Base-by-base conservation (phyloP, 306 rosid species). In the Myrica gale region DNA sequence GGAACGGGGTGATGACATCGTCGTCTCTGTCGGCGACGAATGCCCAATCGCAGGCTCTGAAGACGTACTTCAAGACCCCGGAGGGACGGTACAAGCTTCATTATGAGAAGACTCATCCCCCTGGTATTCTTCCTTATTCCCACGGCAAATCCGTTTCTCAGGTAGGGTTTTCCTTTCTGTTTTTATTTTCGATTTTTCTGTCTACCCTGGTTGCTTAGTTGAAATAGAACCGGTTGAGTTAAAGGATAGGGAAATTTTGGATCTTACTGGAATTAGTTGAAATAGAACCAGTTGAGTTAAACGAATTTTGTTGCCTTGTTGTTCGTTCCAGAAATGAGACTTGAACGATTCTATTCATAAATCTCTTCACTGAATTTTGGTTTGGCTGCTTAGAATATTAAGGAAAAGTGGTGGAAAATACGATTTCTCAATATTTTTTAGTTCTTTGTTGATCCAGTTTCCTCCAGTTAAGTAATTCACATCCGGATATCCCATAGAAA, bases 41-140 rank as follows among this genome's bases (percentile, higher is more conserved):
- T 42, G 73, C 91, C 1, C 99, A 89, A 81, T 78, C 93, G 6
- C 91, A 90, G 15, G 97, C 93, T 2, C 86, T 96, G 42, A 96
- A 96, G 75, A 90, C 97, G 80, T 92, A 96, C 80, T 92, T 96
- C 87, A 96, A 96, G 82, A 96, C 99, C 65, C 98, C 96, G 0
- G 98, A 96, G 78, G 99, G 99, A 8, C 77, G 97, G 55, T 96
- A 92, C 80, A 96, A 96, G 87, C 98, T 96, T 80, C 97, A 89
- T 68, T 96, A 84, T 82, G 99, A 96, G 87, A 96, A 96, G 82
- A 86, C 96, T 82, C 98, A 96, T 47, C 92, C 99, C 73, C 83
- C 97, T 1, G 92, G 91, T n/a, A 88, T 96, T 57, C 99, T 89
- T 78, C 99, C 87, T 83, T 92, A 84, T 63, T 80, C 89, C 68